phyloP scores from a whole-genome alignment of 1,139 yeast genomes.

The Suhomyces anneliseae region DNA sequence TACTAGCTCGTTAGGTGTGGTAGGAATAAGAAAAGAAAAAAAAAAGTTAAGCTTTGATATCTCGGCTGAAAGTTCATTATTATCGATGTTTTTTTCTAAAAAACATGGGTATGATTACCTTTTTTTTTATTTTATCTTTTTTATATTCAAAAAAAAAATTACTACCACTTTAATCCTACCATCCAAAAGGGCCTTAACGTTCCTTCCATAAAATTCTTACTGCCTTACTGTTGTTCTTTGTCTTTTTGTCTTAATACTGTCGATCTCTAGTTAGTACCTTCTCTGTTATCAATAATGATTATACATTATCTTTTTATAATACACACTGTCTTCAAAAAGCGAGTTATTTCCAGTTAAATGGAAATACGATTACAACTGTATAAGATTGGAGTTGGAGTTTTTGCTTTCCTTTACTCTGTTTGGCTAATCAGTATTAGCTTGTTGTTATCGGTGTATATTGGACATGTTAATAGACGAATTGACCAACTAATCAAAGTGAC shows the following conservation, averaged over 20 bases:
- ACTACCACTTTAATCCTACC: background rate
- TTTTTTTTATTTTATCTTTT: too few relatives aligned
- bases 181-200: background rate
- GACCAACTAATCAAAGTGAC: too few relatives aligned
- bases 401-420: too few relatives aligned
- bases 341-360: background rate
- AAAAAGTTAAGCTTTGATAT: too few relatives aligned
- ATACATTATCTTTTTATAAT: slow-evolving; percentile 3
- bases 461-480: too few relatives aligned
- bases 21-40: background rate
- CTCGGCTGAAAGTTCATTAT: too few relatives aligned
- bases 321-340: slow-evolving; percentile 3
- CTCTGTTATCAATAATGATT: slow-evolving; percentile 5
- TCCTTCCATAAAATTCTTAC: background rate
- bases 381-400: too few relatives aligned
- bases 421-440: too few relatives aligned
- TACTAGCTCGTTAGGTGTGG: background rate
- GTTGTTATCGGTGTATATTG: too few relatives aligned
- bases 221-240: background rate
- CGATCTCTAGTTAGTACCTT: slow-evolving; percentile 4
- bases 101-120: too few relatives aligned
- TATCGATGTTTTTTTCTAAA: too few relatives aligned
- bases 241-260: slow-evolving; percentile 4
- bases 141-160: background rate
- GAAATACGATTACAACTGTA: too few relatives aligned